Conservation (phyloP, 768 basidiomycete genomes). For the Neoboletus subvelutipes region DNA sequence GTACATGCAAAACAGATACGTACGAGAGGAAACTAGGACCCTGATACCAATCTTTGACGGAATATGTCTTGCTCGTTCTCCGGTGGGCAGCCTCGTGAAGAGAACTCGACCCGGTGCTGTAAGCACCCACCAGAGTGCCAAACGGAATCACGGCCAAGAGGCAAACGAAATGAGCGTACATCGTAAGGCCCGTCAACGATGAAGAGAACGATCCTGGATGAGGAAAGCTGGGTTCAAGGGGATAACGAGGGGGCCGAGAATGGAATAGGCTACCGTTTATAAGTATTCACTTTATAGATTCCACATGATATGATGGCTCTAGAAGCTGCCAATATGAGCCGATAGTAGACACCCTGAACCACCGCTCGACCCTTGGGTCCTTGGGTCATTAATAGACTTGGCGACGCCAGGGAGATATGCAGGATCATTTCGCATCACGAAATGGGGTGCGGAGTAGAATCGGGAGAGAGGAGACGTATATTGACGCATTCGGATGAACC, state of each 20-base stretch:
- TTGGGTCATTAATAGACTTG: not conserved
- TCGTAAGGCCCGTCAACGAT: slow-evolving; percentile 6
- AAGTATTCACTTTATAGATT: not conserved
- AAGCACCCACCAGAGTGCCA: slow-evolving; percentile 31
- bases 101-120: slow-evolving; percentile 12
- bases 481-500: not conserved
- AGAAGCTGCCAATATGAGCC: not conserved
- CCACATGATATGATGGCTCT: not conserved
- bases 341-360: not conserved
- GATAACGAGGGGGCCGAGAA: not conserved
- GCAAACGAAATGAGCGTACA: slow-evolving; percentile 23
- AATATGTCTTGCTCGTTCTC: slow-evolving; percentile 26
- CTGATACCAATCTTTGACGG: slow-evolving; percentile 35
- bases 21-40: slow-evolving; percentile 59
- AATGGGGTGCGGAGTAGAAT: not conserved
- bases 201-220: not conserved
- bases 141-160: slow-evolving; percentile 31
- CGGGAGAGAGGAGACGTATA: not conserved
- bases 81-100: not conserved
- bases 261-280: slow-evolving; percentile 2
- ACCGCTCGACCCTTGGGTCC: no score
- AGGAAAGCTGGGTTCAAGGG: not conserved
- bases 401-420: not conserved
- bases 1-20: slow-evolving; percentile 13
- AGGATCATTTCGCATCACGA: not conserved